Base-by-base conservation (phyloP, 495 filamentous ascomycete genomes). In the Astrocystis sublimbata region DNA sequence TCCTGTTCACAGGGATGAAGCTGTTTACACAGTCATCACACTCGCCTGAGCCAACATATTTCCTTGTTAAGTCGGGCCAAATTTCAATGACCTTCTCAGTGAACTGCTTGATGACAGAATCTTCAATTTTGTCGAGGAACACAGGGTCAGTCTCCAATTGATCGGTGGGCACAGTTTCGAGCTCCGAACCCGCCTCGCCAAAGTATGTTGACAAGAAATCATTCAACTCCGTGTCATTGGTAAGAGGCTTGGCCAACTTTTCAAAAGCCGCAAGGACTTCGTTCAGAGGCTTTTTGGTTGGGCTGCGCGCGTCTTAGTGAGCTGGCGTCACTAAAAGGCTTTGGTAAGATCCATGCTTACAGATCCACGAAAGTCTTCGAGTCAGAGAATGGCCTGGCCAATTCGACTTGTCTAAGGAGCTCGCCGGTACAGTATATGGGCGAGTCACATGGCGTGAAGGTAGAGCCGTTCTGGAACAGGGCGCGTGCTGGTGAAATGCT, bases 341-440 rank as follows among this genome's bases (percentile, higher is more conserved):
- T 23, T 45, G 23, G 23, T 24, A 40, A 33, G n/a, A 24, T 4
- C n/a, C 3, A 50, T 10, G 71, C 69, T 73, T 75, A 81, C 79
- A 82, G 72, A 67, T 82, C 79, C 47, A 82, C 79, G 51, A 80
- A 82, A 24, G 78, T 81, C 71, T 82, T 82, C 49, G 78, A 80
- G 68, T 82, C 79, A 13, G 71, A 65, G 60, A 82, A 82, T 23
- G 79, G 79, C 9, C 58, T 70, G 6, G 79, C 79, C 9, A 81
- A 71, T 68, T 82, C 74, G 56, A 82, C 75, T 24, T 76, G 74
- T 50, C 76, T 74, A 17, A 82, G 68, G 36, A 82, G 67, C 5
- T 81, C 79, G 28, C 79, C 79, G 21, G 75, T 71, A 64, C 79
- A 82, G 61, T 82, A 82, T 26, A 82, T 59, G 10, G 78, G 77